phyloP scores from a whole-genome alignment of 768 basidiomycete genomes.

The Boletus rubropictus region DNA sequence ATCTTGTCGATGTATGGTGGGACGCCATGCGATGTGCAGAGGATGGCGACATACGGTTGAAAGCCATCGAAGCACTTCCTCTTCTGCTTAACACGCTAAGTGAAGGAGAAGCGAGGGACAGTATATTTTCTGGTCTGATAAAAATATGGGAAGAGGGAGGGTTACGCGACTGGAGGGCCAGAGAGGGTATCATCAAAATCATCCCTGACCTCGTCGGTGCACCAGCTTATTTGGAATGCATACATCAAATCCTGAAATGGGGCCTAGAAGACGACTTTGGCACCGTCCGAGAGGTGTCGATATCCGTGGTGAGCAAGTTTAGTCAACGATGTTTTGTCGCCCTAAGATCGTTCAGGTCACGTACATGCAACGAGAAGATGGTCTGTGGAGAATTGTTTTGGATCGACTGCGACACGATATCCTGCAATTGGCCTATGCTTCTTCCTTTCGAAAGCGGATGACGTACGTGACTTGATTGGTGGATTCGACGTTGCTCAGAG shows the following conservation, averaged over 20 bases:
- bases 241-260: conserved; percentile 50
- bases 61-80: conserved; percentile 62
- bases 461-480: conserved; percentile 46
- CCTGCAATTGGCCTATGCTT: conserved; percentile 39
- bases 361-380: conserved; percentile 38
- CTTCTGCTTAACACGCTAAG: conserved; percentile 52
- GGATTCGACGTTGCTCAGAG: conserved; percentile 12
- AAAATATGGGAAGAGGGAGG: conserved; percentile 52
- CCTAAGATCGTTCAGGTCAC: conserved; percentile 40
- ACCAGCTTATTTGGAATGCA: conserved; percentile 37
- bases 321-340: conserved; percentile 7
- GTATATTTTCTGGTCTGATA: conserved; percentile 42
- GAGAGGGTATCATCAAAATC: conserved; percentile 60
- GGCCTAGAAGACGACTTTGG: conserved; percentile 75
- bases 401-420: conserved; percentile 39
- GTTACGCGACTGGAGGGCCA: conserved; percentile 74
- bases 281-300: conserved; percentile 77
- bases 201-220: conserved; percentile 48
- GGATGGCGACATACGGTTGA: conserved; percentile 63
- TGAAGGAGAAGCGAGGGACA: conserved; percentile 38
- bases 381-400: conserved; percentile 31
- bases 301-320: conserved; percentile 48
- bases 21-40: conserved; percentile 48
- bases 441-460: conserved; percentile 56
- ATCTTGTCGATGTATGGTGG: conserved; percentile 72